phyloP scores from a whole-genome alignment of 108 stramenopile species.

The Cylindrotheca fusiformis region DNA sequence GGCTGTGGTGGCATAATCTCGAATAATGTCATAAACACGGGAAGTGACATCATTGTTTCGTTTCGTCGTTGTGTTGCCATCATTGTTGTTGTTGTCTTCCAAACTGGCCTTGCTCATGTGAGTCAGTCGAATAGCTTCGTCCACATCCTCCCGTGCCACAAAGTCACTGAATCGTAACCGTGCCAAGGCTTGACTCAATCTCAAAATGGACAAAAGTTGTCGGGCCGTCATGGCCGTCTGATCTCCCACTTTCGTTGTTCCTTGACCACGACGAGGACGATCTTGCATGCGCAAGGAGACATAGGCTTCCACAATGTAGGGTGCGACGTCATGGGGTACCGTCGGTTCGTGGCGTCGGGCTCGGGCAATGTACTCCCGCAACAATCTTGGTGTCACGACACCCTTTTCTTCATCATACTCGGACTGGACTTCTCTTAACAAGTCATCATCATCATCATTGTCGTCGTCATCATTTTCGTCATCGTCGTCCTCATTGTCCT shows the following conservation, averaged over 20 bases:
- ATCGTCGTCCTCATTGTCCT: conserved; percentile 38
- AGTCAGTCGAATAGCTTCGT: conserved; percentile 96
- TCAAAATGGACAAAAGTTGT: conserved; percentile 95
- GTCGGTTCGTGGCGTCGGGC: conserved; percentile 90
- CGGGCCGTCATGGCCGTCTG: conserved; percentile 97
- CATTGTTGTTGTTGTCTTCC: conserved; percentile 29
- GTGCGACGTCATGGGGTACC: conserved; percentile 90
- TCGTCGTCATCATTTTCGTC: conserved; percentile 37
- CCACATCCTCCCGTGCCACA: conserved; percentile 95
- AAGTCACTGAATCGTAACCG: conserved; percentile 91
- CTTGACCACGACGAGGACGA: conserved; percentile 44
- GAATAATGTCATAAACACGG: conserved; percentile 72
- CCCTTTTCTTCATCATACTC: conserved; percentile 33
- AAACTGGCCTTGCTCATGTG: conserved; percentile 88
- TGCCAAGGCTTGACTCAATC: conserved; percentile 93
- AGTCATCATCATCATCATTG: conserved; percentile 17
- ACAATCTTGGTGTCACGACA: conserved; percentile 64
- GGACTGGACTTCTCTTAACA: background rate
- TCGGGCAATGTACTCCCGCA: conserved; percentile 93
- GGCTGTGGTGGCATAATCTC: conserved; percentile 62
- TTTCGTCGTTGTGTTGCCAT: conserved; percentile 19
- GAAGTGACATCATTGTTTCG: conserved; percentile 58
- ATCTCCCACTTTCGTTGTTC: conserved; percentile 57
- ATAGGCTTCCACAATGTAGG: conserved; percentile 97
- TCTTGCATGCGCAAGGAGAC: conserved; percentile 86